Evolutionary conservation across 2,329 filamentous ascomycete genomes (phyloP), one percentile per base, ranked within the genome.

Genomic region (Fusarium staphyleae): DNA sequence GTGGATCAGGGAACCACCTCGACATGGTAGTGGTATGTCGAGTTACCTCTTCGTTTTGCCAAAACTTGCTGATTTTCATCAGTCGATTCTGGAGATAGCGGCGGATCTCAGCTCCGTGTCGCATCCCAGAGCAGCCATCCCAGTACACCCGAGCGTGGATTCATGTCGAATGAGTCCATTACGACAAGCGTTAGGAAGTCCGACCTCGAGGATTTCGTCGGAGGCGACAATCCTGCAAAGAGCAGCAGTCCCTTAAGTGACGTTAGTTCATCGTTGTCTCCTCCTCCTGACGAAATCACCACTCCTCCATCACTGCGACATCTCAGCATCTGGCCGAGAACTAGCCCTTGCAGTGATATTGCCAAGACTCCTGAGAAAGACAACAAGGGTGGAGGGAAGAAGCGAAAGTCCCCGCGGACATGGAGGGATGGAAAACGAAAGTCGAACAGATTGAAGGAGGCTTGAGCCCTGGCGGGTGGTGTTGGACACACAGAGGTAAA

Each of bases 271-370:
- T 37, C 52, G 30, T 42, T 65, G 3, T 66, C 65, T n/a, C 42
- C 54, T 16, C 59, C 61, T 8, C 61, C 60, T 3, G 43, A 57
- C 2, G 24, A 28, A 2, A 51, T 60, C 7, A 45, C 44, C 12
- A 66, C 64, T 14, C 64, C 64, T 5, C 55, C 57, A 8, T 60
- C 44, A 26, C 41, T 62, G 5, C 28, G 16, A 28, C 24, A 15
- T 11, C 16, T 26, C 13, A 18, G 19, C 8, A 37, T 14, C 12
- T 8, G 11, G 11, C 26, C n/a, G 12, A 35, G 3, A 12, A 18
- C 9, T 9, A 15, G 16, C 5, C 29, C 18, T 2, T 28, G 8
- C 9, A 19, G 15, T 6, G 36, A 42, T 15, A 33, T 18, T n/a
- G 18, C 11, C 8, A 22, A 15, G 28, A 15, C 13, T 24, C 30